A percentile compares a stretch with the other conserved stretches of the same genome.
phyloP scores from a whole-genome alignment of 106 monocot genomes.

The Alisma plantagoaquatica region DNA sequence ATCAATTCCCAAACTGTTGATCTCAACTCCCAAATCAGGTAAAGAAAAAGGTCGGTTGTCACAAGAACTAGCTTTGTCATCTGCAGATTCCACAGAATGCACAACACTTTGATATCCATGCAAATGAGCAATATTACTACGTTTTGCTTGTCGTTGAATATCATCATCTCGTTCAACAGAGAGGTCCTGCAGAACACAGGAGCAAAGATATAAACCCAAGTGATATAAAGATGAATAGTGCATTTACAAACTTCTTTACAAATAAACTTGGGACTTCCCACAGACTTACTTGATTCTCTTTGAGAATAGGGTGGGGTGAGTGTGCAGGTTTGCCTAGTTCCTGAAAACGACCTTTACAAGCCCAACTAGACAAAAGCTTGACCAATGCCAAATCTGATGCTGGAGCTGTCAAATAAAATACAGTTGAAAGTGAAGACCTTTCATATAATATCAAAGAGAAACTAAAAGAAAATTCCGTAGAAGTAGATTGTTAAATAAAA shows the following conservation, averaged over 20 bases:
- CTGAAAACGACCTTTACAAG: conserved; percentile 70
- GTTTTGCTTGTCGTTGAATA: conserved; percentile 29
- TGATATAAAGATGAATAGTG: too few species aligned
- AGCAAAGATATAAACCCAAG: too few species aligned
- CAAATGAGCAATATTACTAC: conserved; percentile 23
- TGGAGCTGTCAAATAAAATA: too few species aligned
- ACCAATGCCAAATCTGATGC: conserved; percentile 62
- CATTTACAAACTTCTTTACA: neutral
- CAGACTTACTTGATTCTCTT: too few species aligned
- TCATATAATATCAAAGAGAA: too few species aligned
- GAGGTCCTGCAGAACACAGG: neutral
- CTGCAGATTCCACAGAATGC: conserved; percentile 14
- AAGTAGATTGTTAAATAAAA: too few species aligned
- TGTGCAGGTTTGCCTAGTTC: conserved; percentile 37
- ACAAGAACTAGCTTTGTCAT: neutral
- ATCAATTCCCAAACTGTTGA: conserved; percentile 36
- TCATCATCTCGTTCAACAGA: conserved; percentile 8
- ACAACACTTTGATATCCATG: conserved; percentile 16
- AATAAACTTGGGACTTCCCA: neutral
- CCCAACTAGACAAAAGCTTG: conserved; percentile 96
- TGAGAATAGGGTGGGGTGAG: too few species aligned
- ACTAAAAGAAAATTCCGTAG: too few species aligned
- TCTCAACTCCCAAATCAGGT: conserved; percentile 76
- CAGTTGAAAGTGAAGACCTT: too few species aligned
- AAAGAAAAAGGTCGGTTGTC: conserved; percentile 39